Evolutionary conservation across 768 basidiomycete genomes (phyloP).

Genomic region (Trametes punicea): DNA sequence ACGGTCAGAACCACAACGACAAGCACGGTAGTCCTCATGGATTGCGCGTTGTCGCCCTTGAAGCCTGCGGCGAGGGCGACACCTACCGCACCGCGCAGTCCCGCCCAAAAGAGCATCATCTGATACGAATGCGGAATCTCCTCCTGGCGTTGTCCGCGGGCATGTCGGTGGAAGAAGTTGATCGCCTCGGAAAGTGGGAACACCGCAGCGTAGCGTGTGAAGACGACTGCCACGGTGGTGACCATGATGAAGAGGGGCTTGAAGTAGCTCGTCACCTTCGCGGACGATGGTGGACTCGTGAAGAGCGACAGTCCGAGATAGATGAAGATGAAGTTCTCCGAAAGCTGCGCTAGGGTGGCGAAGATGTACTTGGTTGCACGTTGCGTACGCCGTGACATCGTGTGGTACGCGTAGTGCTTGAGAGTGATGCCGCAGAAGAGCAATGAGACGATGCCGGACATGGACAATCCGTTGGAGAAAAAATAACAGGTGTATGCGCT

Average conservation of each 20-base stretch:
- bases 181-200: slow-evolving; percentile 94
- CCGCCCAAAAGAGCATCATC: slow-evolving; percentile 99
- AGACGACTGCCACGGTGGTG: slow-evolving; percentile 87
- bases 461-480: slow-evolving; percentile 92
- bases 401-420: slow-evolving; percentile 99
- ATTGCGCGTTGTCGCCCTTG: slow-evolving; percentile 88
- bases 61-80: slow-evolving; percentile 97
- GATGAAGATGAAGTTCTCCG: slow-evolving; percentile 99
- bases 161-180: slow-evolving; percentile 87
- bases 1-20: slow-evolving; percentile 96
- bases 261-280: slow-evolving; percentile 78
- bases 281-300: slow-evolving; percentile 76
- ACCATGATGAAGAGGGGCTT: slow-evolving; percentile 95
- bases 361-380: slow-evolving; percentile 95
- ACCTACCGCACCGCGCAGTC: slow-evolving; percentile 93
- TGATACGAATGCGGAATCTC: slow-evolving; percentile 97
- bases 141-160: slow-evolving; percentile 80
- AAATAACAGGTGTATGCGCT: slow-evolving; percentile 98
- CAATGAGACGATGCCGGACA: slow-evolving; percentile 96
- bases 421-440: slow-evolving; percentile 98
- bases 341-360: slow-evolving; percentile 87
- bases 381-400: slow-evolving; percentile 95
- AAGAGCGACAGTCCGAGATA: slow-evolving; percentile 98
- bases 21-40: slow-evolving; percentile 88
- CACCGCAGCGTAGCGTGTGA: slow-evolving; percentile 93